Conservation (phyloP, 2,329 filamentous ascomycete genomes). For the Blumeria hordei region DNA sequence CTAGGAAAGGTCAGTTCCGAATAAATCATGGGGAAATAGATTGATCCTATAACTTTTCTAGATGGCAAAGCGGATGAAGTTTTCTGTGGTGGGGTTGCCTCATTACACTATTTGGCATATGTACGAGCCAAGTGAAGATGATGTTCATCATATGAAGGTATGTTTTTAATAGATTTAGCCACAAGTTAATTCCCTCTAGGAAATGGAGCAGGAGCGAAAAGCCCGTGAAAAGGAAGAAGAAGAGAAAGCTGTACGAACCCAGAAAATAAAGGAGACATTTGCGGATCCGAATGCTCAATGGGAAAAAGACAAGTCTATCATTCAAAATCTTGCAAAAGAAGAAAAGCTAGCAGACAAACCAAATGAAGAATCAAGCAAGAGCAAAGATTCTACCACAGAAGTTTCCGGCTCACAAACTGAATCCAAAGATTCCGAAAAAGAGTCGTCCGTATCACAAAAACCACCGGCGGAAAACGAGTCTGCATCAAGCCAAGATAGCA, state of each 20-base stretch:
- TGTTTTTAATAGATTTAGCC: constrained; percentile 2
- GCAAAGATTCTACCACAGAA: constrained; percentile 1
- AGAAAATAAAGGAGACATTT: constrained; percentile 63
- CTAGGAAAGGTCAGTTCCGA: constrained; percentile 63
- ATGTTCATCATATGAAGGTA: constrained; percentile 88
- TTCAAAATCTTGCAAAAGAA: constrained; percentile 41
- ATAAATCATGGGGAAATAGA: not conserved
- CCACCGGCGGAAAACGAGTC: too few relatives aligned
- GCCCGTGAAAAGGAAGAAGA: constrained; percentile 60
- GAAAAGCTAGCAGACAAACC: constrained; percentile 20
- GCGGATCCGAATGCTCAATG: constrained; percentile 55
- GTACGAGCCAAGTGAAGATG: constrained; percentile 95
- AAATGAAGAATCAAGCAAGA: constrained; percentile 2
- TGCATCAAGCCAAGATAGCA: too few relatives aligned
- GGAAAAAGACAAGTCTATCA: constrained; percentile 69
- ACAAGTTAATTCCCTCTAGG: constrained; percentile 21
- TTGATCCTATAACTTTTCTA: constrained; percentile 16
- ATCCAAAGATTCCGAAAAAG: not conserved
- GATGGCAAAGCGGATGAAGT: constrained; percentile 96
- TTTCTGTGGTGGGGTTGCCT: constrained; percentile 80
- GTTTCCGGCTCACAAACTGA: constrained; percentile 4
- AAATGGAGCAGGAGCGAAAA: constrained; percentile 78
- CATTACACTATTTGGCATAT: constrained; percentile 99
- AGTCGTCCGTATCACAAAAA: too few relatives aligned
- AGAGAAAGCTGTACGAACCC: constrained; percentile 43